These are phyloP conservation scores for Aschersonia sp. DNA, from an alignment of 2,329 filamentous ascomycete species.

Conservation along the genomic window DNA sequence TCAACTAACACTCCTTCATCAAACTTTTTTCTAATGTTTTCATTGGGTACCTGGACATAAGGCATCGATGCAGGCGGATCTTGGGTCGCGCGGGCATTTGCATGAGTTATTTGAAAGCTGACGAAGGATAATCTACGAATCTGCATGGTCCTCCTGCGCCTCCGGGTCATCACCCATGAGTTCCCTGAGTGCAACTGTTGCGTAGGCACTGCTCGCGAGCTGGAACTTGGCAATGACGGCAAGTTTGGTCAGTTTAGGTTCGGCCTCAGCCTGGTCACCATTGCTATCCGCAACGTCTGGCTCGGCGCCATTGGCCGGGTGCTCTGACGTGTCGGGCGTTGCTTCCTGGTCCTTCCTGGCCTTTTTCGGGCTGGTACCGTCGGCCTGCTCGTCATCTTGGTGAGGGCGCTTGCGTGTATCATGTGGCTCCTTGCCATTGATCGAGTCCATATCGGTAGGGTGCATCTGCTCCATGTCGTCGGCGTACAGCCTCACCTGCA, in stretches of 20 bases:
- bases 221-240: conserved; percentile 62
- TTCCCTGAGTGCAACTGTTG: conserved; percentile 70
- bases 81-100: not conserved
- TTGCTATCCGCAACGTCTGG: conserved; percentile 4
- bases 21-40: not conserved
- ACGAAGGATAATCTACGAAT: not conserved
- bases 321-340: not conserved
- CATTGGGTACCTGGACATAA: not conserved
- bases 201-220: conserved; percentile 67
- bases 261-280: conserved; percentile 8
- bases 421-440: conserved; percentile 17
- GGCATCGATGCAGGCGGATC: conserved; percentile 1
- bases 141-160: conserved; percentile 3
- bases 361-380: not conserved
- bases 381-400: conserved; percentile 5
- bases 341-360: conserved; percentile 3
- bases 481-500: conserved; percentile 55
- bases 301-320: not conserved
- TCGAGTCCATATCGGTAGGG: conserved; percentile 66
- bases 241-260: conserved; percentile 25
- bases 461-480: conserved; percentile 72
- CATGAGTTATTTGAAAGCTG: not conserved
- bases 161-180: conserved; percentile 41
- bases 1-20: not conserved
- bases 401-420: conserved; percentile 6